Evolutionary conservation across 2,329 filamentous ascomycete genomes (phyloP), one percentile per base, ranked within the genome.

Genomic region (Nemania abortiva): DNA sequence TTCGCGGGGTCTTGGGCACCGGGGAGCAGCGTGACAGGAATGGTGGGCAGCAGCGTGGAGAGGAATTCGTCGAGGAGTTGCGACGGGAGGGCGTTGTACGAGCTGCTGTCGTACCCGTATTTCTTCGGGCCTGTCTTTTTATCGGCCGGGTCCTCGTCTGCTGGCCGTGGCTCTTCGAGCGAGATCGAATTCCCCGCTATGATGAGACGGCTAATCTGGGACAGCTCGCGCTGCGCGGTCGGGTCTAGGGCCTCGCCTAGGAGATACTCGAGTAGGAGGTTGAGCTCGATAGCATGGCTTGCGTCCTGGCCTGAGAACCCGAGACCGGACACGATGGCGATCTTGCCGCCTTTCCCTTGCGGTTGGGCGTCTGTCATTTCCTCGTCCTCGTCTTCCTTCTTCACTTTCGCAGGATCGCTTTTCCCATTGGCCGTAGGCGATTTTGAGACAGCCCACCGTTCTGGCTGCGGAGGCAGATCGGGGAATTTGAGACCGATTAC

Each of bases 31-130:
- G 96, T 99, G 63, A 99, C 85, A 3, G 96, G 95, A 29, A 99
- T 89, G 18, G 91, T 92, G 1, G 95, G 94, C 2, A 99, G 88
- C 13, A 99, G 84, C 55, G 91, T 87, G 1, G 91, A 85, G 39
- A 99, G 87, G 79, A 97, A 96, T 6, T 88, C 86, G 82, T 99
- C 96, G 39, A 99, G 87, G 55, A 93, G 90, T 65, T 92, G 89
- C 2, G 93, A 94, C 0, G 96, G 96, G 1, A 92, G 85, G 1
- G 95, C 86, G 78, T 99, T 97, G 84, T 98, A 99, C 0, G 92
- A 82, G 63, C 91, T 90, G 66, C 93, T 90, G 80, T 99, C 96
- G 82, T 98, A 98, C 69, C 96, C 95, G 81, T 98, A 98, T 79
- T 97, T 97, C 80, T 94, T 97, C 59, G 85, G 81, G 1, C 53